These are phyloP conservation scores for Phytomonas sp. DNA, from an alignment of 208 protist species.

Conservation along the genomic window DNA sequence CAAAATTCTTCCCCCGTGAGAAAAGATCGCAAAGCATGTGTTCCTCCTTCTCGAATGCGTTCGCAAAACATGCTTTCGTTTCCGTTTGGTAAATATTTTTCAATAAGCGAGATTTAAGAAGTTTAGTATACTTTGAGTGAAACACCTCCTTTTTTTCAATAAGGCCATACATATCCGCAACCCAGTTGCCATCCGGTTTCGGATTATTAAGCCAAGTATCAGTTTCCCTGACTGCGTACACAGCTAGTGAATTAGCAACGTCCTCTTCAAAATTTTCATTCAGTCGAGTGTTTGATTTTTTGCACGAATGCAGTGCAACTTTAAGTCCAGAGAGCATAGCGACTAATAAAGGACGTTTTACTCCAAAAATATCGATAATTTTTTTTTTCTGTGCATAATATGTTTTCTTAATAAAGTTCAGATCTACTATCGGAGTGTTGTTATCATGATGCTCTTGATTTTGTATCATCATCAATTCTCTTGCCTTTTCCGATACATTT, in stretches of 20 bases:
- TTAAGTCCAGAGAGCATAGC: conserved; percentile 9
- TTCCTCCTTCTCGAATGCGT: conserved; percentile 16
- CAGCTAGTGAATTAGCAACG: conserved; percentile 19
- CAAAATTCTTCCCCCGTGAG: conserved; percentile 30
- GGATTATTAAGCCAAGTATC: conserved; percentile 11
- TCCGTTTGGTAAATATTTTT: conserved; percentile 17
- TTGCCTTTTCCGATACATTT: conserved; percentile 18
- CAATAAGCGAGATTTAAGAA: conserved; percentile 30
- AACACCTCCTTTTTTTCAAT: conserved; percentile 36
- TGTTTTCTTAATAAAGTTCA: conserved; percentile 15
- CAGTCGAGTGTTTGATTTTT: conserved; percentile 10
- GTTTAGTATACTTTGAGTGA: conserved; percentile 20
- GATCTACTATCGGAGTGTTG: conserved; percentile 8
- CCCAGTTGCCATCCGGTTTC: conserved; percentile 19
- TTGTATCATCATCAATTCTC: conserved; percentile 9
- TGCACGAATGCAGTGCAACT: conserved; percentile 16
- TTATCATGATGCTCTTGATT: background rate
- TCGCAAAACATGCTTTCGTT: background rate
- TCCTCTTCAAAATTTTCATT: conserved; percentile 14
- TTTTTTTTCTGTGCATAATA: conserved; percentile 16
- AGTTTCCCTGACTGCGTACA: conserved; percentile 16
- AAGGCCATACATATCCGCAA: conserved; percentile 30
- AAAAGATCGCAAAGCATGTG: conserved; percentile 32
- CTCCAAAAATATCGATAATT: conserved; percentile 15
- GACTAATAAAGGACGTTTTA: background rate